Conservation (phyloP, 441 rosid species). For the Manihot esculenta region DNA sequence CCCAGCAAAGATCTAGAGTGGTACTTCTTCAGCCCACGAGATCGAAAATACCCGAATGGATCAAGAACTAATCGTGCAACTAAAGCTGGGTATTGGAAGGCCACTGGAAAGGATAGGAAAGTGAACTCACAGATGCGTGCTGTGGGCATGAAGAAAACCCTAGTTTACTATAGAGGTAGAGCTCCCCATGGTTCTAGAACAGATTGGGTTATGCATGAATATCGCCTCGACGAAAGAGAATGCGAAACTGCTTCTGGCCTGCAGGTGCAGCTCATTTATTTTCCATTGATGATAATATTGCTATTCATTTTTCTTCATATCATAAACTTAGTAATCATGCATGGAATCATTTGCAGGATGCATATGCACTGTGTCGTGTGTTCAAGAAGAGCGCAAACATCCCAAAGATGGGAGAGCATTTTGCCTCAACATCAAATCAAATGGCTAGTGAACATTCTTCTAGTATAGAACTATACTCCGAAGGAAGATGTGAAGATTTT, state of each 20-base stretch:
- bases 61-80: constrained; percentile 96
- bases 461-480: constrained; percentile 47
- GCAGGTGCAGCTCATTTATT: constrained; percentile 44
- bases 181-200: constrained; percentile 94
- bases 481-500: constrained; percentile 40
- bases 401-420: constrained; percentile 60
- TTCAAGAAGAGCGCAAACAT: constrained; percentile 67
- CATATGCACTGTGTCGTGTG: constrained; percentile 91
- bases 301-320: too few relatives aligned
- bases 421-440: constrained; percentile 33
- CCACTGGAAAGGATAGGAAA: constrained; percentile 91
- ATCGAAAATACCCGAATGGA: constrained; percentile 91
- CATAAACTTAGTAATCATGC: too few relatives aligned
- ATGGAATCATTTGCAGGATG: constrained; percentile 51
- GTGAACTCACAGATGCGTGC: constrained; percentile 68
- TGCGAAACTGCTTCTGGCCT: constrained; percentile 62
- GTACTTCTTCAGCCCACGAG: constrained; percentile 94
- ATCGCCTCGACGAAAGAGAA: constrained; percentile 88
- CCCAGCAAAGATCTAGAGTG: constrained; percentile 97
- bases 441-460: constrained; percentile 49
- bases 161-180: constrained; percentile 88
- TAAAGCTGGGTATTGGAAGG: constrained; percentile 94
- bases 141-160: constrained; percentile 91
- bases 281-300: too few relatives aligned
- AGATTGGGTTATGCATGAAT: constrained; percentile 96